Evolutionary conservation across 2,329 filamentous ascomycete genomes (phyloP).

Genomic region (Volutella citrinella): DNA sequence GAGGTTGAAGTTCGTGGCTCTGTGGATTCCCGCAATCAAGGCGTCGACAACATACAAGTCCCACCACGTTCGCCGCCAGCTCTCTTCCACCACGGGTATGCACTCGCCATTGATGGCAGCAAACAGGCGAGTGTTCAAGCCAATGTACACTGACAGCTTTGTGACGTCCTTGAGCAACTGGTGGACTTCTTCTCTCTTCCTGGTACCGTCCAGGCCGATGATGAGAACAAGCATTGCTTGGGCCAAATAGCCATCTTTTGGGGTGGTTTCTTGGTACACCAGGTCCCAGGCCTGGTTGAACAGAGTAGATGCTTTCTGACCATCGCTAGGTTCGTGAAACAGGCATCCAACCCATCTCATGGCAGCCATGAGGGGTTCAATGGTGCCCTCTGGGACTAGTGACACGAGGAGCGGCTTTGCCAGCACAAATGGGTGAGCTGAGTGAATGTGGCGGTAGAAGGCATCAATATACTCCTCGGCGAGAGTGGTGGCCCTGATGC

Average conservation of each 20-base stretch:
- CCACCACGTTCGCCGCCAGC: conserved; percentile 89
- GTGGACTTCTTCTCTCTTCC: conserved; percentile 65
- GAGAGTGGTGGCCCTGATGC: conserved; percentile 30
- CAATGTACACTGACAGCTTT: conserved; percentile 68
- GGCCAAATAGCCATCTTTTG: conserved; percentile 60
- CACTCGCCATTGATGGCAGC: conserved; percentile 60
- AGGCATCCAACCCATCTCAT: conserved; percentile 55
- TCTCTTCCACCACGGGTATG: conserved; percentile 71
- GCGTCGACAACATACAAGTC: conserved; percentile 73
- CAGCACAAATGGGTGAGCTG: conserved; percentile 55
- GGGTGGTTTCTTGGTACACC: conserved; percentile 42
- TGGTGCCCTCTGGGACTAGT: conserved; percentile 42
- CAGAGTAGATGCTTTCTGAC: conserved; percentile 43
- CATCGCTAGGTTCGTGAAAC: conserved; percentile 48
- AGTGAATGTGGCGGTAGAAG: conserved; percentile 56
- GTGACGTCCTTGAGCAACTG: conserved; percentile 66
- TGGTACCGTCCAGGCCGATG: conserved; percentile 73
- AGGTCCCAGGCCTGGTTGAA: conserved; percentile 56
- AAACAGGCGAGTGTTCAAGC: conserved; percentile 68
- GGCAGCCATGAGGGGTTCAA: conserved; percentile 49
- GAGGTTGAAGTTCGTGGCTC: conserved; percentile 65
- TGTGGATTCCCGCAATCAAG: conserved; percentile 77
- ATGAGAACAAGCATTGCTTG: conserved; percentile 76
- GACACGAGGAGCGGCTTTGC: conserved; percentile 49
- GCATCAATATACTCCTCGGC: conserved; percentile 53